Base-by-base conservation (phyloP, 805 yeast genomes). In the Scheffersomyces spartinae region DNA sequence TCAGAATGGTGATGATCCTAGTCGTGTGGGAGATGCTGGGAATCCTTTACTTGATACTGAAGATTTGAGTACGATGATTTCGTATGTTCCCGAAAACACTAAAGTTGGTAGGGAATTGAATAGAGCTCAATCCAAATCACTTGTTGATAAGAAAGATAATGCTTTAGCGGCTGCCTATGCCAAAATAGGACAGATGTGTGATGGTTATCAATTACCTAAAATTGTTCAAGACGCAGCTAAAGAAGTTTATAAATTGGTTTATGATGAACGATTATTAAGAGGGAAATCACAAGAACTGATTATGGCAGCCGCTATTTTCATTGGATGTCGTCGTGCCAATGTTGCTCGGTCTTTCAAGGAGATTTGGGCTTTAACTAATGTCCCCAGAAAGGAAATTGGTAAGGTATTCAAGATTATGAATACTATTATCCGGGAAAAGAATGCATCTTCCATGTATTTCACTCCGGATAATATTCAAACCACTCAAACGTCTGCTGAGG, bases 21-120 rank as follows among this genome's bases (percentile, higher is more conserved):
- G 91, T 38, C 97, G 98, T 81, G 98, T 88, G 35, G 98, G 98
- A 52, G 96, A 86, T 47, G 96, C 96, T 4, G 76, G 85, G 10
- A 86, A 86, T 47, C 95, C 96, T 7, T 60, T 86, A 28, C 64
- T 91, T 39, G 96, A 86, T 45, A 80, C 93, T 12, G 88, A 81
- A 40, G 93, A 86, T 51, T 72, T 88, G 29, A 83, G 93, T 9
- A 88, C 98, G 4, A 76, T 86, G 63, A 91, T 91, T 33, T 81
- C 95, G 15, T 74, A 76, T 31, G 85, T 79, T 11, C 82, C 83
- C 19, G 93, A 84, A 22, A 93, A 86, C 35, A 69, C 77, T n/a
- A 70, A 75, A 33, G 69, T 73, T 3, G 94, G 95, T n/a, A 64
- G 94, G 34, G 97, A 88, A 37, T 66, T 88, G 45, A 84, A 76